Evolutionary conservation across 805 yeast species (phyloP).

Genomic region (Wickerhamiella slavikovae): DNA sequence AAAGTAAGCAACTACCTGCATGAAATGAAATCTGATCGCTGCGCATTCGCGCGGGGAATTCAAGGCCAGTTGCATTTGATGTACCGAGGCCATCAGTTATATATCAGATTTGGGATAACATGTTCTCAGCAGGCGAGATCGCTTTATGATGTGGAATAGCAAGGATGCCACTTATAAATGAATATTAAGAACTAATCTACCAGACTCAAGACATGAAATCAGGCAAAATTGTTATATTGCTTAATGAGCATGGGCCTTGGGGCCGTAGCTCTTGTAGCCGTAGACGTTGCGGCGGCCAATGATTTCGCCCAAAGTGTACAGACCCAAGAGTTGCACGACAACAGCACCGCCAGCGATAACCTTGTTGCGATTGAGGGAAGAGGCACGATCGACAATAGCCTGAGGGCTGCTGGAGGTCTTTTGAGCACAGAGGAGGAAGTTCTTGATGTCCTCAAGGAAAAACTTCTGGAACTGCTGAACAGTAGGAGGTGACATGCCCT

Average conservation of each 20-base stretch:
- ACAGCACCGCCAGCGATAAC: slow-evolving; percentile 49
- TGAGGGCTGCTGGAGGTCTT: slow-evolving; percentile 34
- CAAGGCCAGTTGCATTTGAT: too few relatives aligned
- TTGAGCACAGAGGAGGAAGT: slow-evolving; percentile 6
- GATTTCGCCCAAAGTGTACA: slow-evolving; percentile 87
- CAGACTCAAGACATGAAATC: too few relatives aligned
- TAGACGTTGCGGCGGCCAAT: slow-evolving; percentile 87
- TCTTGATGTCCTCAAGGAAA: slow-evolving; percentile 30
- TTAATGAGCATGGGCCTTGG: background rate
- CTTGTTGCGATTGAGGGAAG: slow-evolving; percentile 29
- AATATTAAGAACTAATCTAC: too few relatives aligned
- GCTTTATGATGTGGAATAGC: too few relatives aligned
- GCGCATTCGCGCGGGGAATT: too few relatives aligned
- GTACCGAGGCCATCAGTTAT: too few relatives aligned
- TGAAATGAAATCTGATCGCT: too few relatives aligned
- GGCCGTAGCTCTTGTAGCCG: slow-evolving; percentile 38
- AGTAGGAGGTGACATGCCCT: slow-evolving; percentile 84
- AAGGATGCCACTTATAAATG: too few relatives aligned
- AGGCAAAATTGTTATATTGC: background rate
- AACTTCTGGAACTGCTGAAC: slow-evolving; percentile 55
- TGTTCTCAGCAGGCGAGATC: too few relatives aligned
- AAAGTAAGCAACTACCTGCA: too few relatives aligned
- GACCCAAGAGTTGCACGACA: slow-evolving; percentile 69
- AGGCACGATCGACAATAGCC: slow-evolving; percentile 24
- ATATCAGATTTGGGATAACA: too few relatives aligned